Evolutionary conservation across 495 filamentous ascomycete species (phyloP).

Genomic region (Hyaloscypha variabilis): DNA sequence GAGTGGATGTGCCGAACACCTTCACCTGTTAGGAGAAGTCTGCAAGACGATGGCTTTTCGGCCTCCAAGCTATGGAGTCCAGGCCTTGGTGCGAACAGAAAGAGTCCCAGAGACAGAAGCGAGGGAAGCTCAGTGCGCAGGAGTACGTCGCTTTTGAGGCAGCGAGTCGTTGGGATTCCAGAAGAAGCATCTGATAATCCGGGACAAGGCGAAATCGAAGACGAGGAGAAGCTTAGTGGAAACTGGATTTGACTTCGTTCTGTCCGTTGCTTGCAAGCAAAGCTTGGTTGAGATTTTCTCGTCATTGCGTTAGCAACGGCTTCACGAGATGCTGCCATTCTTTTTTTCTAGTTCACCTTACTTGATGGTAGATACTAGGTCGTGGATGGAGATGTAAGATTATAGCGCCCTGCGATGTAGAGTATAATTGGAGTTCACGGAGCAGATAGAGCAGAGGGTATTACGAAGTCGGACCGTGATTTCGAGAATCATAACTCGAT

Average conservation of each 20-base stretch:
- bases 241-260: not conserved
- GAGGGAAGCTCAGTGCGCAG: not conserved
- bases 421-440: not conserved
- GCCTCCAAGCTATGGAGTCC: not conserved
- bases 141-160: not conserved
- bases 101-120: not conserved
- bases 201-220: not conserved
- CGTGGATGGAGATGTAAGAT: not conserved
- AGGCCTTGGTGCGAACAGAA: not conserved
- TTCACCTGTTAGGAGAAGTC: conserved; percentile 28
- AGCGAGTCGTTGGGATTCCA: not conserved
- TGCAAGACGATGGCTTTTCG: not conserved
- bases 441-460: not conserved
- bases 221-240: not conserved
- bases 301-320: not conserved
- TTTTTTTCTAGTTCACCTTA: not conserved
- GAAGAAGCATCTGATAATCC: not conserved
- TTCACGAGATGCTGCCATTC: not conserved
- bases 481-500: no score
- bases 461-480: not conserved
- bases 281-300: not conserved
- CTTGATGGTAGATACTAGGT: not conserved
- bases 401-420: not conserved
- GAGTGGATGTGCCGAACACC: conserved; percentile 45
- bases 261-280: not conserved